Base-by-base conservation (phyloP, 2,329 filamentous ascomycete species). In the Alternaria rosae region DNA sequence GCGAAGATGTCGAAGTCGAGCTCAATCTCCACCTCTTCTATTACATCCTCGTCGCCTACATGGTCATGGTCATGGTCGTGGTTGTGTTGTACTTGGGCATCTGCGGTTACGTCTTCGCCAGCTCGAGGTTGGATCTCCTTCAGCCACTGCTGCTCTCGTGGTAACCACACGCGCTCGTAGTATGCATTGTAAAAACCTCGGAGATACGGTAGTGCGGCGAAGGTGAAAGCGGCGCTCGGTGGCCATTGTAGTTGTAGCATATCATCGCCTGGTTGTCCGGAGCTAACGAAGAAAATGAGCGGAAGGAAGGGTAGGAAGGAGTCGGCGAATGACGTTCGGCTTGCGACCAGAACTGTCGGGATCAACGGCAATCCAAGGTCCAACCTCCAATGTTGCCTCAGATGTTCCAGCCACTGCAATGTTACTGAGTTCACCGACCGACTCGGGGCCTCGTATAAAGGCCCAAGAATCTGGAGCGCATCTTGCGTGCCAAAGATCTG, bases 341-440 rank as follows among this genome's bases (percentile, higher is more conserved):
- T 89, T n/a, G 91, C 83, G 11, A 93, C 83, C 9, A 94, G 82
- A 2, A 88, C 84, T 11, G 90, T 83, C 0, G 88, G 90, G 60
- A 94, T 91, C 7, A 92, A 81, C 2, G 90, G 88, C 4, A 92
- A 77, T 2, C 89, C 89, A 26, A 90, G 69, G 60, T 86, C 84
- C 43, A 89, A 72, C 23, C 85, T 80, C 76, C 85, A 85, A 59
- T 83, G 78, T n/a, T 76, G 69, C 20, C 75, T 66, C 50, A 73
- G 70, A 51, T 76, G 72, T 28, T 70, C 64, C 20, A 76, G 57
- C 38, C 72, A 60, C n/a, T 66, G 68, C 56, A 70, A 77, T 76
- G 69, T 79, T 6, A 78, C 75, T 13, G 75, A 70, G n/a, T 60
- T 54, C 15, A 69, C 59, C 17, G 17, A 71, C 69, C 61, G 76